Percentiles rank a stretch among this genome's conserved stretches.
phyloP scores from a whole-genome alignment of 768 basidiomycete species.

The Amanita inopinata region DNA sequence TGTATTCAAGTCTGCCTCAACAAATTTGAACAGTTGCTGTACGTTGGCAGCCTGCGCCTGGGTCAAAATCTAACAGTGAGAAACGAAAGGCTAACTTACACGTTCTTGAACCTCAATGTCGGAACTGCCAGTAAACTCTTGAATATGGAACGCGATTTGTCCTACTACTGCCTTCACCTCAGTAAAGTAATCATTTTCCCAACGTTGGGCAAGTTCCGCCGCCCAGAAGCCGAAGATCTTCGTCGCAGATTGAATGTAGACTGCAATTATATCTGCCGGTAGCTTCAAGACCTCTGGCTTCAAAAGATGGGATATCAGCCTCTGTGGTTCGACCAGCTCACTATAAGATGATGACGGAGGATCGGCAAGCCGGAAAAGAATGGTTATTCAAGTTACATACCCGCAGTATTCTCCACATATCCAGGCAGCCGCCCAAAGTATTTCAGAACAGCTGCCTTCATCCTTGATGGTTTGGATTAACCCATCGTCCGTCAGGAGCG shows the following conservation, averaged over 20 bases:
- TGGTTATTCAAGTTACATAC: conserved; percentile 38
- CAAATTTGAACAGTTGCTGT: conserved; percentile 64
- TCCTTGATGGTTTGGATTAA: conserved; percentile 60
- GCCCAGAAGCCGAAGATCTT: conserved; percentile 89
- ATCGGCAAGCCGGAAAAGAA: background rate
- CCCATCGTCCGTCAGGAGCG: conserved; percentile 69
- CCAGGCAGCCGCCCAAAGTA: conserved; percentile 93
- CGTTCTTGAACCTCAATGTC: conserved; percentile 92
- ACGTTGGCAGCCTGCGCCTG: conserved; percentile 69
- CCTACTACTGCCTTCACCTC: conserved; percentile 59
- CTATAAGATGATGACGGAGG: conserved; percentile 26
- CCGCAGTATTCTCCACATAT: conserved; percentile 91
- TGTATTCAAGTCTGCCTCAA: conserved; percentile 59
- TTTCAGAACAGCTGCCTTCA: conserved; percentile 69
- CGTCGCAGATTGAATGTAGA: conserved; percentile 73
- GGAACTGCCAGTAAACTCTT: conserved; percentile 45
- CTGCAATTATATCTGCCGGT: conserved; percentile 55
- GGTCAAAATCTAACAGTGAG: conserved; percentile 7
- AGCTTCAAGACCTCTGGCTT: conserved; percentile 48
- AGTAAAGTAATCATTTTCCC: conserved; percentile 64
- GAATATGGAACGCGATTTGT: conserved; percentile 46
- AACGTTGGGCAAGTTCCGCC: conserved; percentile 61
- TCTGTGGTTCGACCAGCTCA: conserved; percentile 70
- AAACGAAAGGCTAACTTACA: conserved; percentile 27
- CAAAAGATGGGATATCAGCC: conserved; percentile 61